phyloP scores from a whole-genome alignment of 805 yeast species.

The Priceomyces haplophilus region DNA sequence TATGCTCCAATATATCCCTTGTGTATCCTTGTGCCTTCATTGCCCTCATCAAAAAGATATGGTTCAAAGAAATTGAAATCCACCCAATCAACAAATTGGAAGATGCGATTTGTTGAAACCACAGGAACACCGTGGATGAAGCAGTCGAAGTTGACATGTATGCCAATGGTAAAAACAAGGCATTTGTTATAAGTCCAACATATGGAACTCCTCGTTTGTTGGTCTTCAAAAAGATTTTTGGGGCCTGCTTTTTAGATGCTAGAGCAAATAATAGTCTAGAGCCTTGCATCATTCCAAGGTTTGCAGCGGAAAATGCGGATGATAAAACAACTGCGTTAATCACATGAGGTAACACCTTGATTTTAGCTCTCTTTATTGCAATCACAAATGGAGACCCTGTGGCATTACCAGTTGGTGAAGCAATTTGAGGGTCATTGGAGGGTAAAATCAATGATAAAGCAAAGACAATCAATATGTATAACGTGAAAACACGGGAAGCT shows the following conservation, averaged over 20 bases:
- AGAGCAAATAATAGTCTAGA: conserved; percentile 35
- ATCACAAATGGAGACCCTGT: conserved; percentile 40
- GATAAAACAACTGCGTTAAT: conserved; percentile 39
- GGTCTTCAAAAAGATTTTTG: conserved; percentile 29
- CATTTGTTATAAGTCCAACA: conserved; percentile 21
- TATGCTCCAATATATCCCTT: conserved; percentile 31
- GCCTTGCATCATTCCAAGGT: conserved; percentile 24
- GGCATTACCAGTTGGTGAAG: conserved; percentile 27
- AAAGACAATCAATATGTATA: conserved; percentile 30
- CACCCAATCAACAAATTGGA: conserved; percentile 29
- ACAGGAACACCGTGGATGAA: conserved; percentile 28
- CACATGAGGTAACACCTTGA: conserved; percentile 32
- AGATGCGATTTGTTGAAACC: conserved; percentile 34
- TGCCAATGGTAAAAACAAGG: conserved; percentile 35
- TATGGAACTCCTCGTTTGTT: conserved; percentile 33
- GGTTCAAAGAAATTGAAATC: conserved; percentile 29
- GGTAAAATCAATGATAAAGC: conserved; percentile 33
- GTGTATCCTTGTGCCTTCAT: conserved; percentile 39
- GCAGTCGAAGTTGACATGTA: conserved; percentile 26
- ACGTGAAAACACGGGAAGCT: conserved; percentile 21
- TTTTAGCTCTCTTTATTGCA: conserved; percentile 32
- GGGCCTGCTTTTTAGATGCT: conserved; percentile 38
- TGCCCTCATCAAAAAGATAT: conserved; percentile 30
- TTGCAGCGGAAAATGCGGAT: conserved; percentile 40
- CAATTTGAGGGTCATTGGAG: conserved; percentile 22